These are phyloP conservation scores for Hirschioporus abietinus DNA, from an alignment of 768 basidiomycete genomes.

Conservation along the genomic window DNA sequence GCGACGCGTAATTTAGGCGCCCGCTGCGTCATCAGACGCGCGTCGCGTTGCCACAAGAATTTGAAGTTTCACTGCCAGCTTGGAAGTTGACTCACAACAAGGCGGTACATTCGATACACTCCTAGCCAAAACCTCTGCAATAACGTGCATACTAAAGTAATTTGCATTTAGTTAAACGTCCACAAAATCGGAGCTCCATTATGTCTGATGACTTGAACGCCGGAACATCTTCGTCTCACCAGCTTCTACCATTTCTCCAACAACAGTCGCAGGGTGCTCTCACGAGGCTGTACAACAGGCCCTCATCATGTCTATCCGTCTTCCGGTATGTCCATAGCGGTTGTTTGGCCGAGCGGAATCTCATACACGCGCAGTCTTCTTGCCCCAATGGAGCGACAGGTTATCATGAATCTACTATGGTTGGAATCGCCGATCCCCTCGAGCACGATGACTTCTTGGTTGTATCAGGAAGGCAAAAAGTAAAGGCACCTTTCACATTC, in stretches of 20 bases:
- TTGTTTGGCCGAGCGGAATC: background rate
- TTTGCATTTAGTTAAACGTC: background rate
- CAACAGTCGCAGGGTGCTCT: conserved; percentile 74
- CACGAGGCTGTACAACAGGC: conserved; percentile 74
- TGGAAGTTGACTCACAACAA: no score
- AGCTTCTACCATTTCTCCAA: conserved; percentile 73
- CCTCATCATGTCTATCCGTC: conserved; percentile 86
- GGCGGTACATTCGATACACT: no score
- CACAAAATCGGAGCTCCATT: background rate
- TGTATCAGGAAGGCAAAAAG: conserved; percentile 69
- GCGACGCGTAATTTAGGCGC: conserved; percentile 7
- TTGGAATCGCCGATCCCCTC: conserved; percentile 66
- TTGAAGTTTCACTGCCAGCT: no score
- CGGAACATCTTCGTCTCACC: conserved; percentile 37
- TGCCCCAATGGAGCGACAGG: conserved; percentile 72
- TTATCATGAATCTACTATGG: conserved; percentile 88
- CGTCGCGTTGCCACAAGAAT: no score
- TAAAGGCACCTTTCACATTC: conserved; percentile 26
- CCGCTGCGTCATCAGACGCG: background rate
- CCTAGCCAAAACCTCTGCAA: background rate
- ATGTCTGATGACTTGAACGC: conserved; percentile 4
- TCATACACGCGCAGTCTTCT: conserved; percentile 47
- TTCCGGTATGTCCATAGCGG: conserved; percentile 55
- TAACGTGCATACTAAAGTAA: background rate
- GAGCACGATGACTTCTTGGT: conserved; percentile 73